Evolutionary conservation across 2,329 filamentous ascomycete genomes (phyloP), one percentile per base, ranked within the genome.

Genomic region (Fusarium haematococcum): DNA sequence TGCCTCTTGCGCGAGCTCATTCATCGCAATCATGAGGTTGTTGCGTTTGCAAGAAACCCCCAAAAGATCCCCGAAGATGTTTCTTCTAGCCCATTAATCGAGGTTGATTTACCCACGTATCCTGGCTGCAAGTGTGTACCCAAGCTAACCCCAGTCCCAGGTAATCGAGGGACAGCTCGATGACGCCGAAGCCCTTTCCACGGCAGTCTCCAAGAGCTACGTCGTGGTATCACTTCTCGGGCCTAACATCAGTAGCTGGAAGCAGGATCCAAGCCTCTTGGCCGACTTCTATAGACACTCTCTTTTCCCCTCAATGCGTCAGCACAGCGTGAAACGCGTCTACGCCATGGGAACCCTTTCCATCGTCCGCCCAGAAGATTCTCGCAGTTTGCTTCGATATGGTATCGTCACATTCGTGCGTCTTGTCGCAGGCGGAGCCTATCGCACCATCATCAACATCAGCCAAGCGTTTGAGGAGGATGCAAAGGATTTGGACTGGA

Each of bases 301-400:
- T 0, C 11, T 76, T 5, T 69, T 77, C 8, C 66, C 71, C 0
- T 10, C 39, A 0, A 76, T 77, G 74, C 63, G 65, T 2, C 54
- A 64, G 20, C 63, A 63, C 1, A 63, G 68, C 1, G 63, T 76
- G 4, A 59, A 71, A 5, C 79, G 83, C 11, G 81, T 84, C 41
- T 70, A 82, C 18, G 80, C 78, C 6, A 82, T 83, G 80, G 71
- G 78, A 10, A 84, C 82, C 5, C 48, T 81, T 10, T 81, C 82
- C 9, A 70, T 78, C 30, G 65, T 74, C n/a, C 65, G 68, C 1
- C 63, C 72, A 0, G 70, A 79, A n/a, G 82, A 83, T 50, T 20
- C 58, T 1, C 78, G 73, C 45, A 71, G 62, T 8, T 1, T 72
- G 2, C 41, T 77, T 54, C 45, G 45, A 75, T n/a, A 60, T 68